These are phyloP conservation scores for Penicillium alfredii DNA, from an alignment of 495 filamentous ascomycete genomes.

Conservation along the genomic window DNA sequence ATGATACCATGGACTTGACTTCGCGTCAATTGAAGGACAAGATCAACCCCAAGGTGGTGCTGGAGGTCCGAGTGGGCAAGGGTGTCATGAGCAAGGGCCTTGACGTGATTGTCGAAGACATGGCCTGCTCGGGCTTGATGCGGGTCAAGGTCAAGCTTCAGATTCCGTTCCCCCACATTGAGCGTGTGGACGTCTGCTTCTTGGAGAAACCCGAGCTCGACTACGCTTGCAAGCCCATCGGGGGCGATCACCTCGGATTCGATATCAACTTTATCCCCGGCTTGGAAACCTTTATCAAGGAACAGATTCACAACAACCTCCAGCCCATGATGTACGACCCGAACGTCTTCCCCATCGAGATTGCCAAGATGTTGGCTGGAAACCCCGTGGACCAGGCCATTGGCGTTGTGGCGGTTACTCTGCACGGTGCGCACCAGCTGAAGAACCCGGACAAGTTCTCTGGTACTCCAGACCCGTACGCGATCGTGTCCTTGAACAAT, in stretches of 20 bases:
- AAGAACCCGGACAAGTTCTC: slow-evolving; percentile 94
- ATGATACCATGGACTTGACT: slow-evolving; percentile 88
- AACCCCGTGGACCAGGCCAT: slow-evolving; percentile 92
- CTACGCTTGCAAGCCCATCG: slow-evolving; percentile 95
- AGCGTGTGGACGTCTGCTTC: slow-evolving; percentile 88
- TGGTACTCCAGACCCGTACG: slow-evolving; percentile 90
- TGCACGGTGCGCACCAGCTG: slow-evolving; percentile 84
- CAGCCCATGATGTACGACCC: slow-evolving; percentile 96
- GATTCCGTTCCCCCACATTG: slow-evolving; percentile 89
- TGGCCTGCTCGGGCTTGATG: slow-evolving; percentile 92
- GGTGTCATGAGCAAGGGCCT: slow-evolving; percentile 93
- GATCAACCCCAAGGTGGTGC: slow-evolving; percentile 91
- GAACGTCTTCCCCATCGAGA: slow-evolving; percentile 96
- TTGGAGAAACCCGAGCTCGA: slow-evolving; percentile 71
- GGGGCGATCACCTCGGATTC: slow-evolving; percentile 90
- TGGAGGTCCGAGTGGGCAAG: slow-evolving; percentile 90
- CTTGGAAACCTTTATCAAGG: slow-evolving; percentile 86
- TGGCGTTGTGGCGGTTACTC: slow-evolving; percentile 83
- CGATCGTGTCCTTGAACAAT: slow-evolving; percentile 78
- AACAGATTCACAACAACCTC: slow-evolving; percentile 88
- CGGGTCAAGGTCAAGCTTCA: slow-evolving; percentile 96
- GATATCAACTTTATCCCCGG: slow-evolving; percentile 99
- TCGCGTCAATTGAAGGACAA: slow-evolving; percentile 84
- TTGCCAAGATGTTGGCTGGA: slow-evolving; percentile 98
- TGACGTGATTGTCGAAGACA: slow-evolving; percentile 96